Evolutionary conservation across 2,329 filamentous ascomycete species (phyloP).

Genomic region (Penicillium glabrum): DNA sequence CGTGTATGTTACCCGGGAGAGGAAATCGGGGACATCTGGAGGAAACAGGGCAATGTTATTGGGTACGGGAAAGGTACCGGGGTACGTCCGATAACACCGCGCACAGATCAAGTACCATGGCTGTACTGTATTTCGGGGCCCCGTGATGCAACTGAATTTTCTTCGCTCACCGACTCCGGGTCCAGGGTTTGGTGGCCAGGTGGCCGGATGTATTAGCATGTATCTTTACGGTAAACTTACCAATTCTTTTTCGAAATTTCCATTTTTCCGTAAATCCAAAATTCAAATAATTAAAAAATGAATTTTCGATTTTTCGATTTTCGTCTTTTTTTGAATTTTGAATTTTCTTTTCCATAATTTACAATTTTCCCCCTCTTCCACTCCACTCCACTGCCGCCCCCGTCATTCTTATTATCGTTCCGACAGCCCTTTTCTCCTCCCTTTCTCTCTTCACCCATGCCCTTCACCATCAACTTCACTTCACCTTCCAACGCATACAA

Average conservation of each 20-base stretch:
- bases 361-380: slow-evolving; percentile 23
- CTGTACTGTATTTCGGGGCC: slow-evolving; percentile 13
- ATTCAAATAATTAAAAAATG: too few relatives aligned
- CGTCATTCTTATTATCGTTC: slow-evolving; percentile 30
- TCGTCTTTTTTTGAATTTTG: slow-evolving; percentile 6
- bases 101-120: slow-evolving; percentile 5
- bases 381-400: slow-evolving; percentile 26
- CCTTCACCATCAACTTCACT: neutral
- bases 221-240: neutral
- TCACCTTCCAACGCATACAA: neutral
- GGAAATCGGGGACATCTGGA: slow-evolving; percentile 25
- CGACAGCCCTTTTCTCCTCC: slow-evolving; percentile 16
- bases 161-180: slow-evolving; percentile 15
- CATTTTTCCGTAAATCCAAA: neutral
- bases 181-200: neutral
- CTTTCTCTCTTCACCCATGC: slow-evolving; percentile 14
- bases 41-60: neutral
- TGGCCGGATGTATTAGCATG: neutral
- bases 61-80: slow-evolving; percentile 11
- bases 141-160: slow-evolving; percentile 29
- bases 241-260: neutral
- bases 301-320: slow-evolving; percentile 13
- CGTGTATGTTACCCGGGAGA: neutral
- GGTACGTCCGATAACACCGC: slow-evolving; percentile 9
- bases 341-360: slow-evolving; percentile 10